Conservation (phyloP, 768 basidiomycete genomes). For the Mycena olivaceomarginata region DNA sequence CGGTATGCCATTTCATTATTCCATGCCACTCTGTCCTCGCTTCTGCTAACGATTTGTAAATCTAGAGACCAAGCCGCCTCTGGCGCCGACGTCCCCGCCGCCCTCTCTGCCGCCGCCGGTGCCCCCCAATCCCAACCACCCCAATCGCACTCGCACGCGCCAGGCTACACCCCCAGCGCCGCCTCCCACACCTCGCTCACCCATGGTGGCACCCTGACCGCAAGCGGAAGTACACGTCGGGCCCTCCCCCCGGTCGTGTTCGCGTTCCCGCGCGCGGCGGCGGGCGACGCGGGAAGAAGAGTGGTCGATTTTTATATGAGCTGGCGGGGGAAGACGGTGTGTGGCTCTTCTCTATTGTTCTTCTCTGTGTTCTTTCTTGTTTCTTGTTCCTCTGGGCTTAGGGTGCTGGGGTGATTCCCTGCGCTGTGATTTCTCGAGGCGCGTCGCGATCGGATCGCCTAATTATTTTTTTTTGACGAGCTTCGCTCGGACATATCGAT, state of each 20-base stretch:
- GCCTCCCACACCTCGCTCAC: background rate
- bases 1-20: background rate
- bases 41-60: background rate
- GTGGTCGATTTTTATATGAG: slow-evolving; percentile 72
- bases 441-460: too few relatives aligned
- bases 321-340: slow-evolving; percentile 65
- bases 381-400: too few relatives aligned
- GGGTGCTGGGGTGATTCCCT: background rate
- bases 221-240: slow-evolving; percentile 12
- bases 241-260: slow-evolving; percentile 62
- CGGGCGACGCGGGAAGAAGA: slow-evolving; percentile 51
- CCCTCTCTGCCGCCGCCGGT: background rate
- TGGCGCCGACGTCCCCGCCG: background rate
- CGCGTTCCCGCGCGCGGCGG: slow-evolving; percentile 58
- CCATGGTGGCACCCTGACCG: background rate
- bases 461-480: too few relatives aligned
- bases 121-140: background rate
- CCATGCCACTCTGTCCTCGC: background rate
- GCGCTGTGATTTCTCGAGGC: background rate
- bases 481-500: too few relatives aligned
- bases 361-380: background rate
- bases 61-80: background rate
- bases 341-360: slow-evolving; percentile 28
- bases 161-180: background rate
- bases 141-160: too few relatives aligned